Evolutionary conservation across 768 basidiomycete genomes (phyloP).

Genomic region (Boletales sp.): DNA sequence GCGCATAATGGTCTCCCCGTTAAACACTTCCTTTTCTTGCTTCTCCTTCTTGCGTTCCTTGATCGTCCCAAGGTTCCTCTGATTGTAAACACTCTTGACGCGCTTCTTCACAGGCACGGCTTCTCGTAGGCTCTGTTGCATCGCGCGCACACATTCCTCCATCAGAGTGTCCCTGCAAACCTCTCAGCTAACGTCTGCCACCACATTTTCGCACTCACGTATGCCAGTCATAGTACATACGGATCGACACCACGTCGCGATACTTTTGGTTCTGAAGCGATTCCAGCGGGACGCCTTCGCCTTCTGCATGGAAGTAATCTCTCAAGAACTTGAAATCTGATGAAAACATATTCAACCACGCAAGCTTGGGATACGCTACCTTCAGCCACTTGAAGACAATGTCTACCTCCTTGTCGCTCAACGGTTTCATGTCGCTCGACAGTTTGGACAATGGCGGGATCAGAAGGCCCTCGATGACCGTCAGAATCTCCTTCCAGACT

Average conservation of each 20-base stretch:
- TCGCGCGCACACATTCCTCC: slow-evolving; percentile 95
- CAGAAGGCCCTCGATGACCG: slow-evolving; percentile 80
- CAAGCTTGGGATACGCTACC: slow-evolving; percentile 37
- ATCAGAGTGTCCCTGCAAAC: slow-evolving; percentile 67
- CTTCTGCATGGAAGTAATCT: slow-evolving; percentile 93
- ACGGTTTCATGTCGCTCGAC: slow-evolving; percentile 84
- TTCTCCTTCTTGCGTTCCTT: slow-evolving; percentile 88
- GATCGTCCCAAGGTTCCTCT: slow-evolving; percentile 95
- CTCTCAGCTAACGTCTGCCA: slow-evolving; percentile 5
- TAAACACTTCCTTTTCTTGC: slow-evolving; percentile 70
- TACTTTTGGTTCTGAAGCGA: slow-evolving; percentile 92
- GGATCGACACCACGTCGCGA: slow-evolving; percentile 83
- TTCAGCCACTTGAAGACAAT: slow-evolving; percentile 99
- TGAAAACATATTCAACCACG: neutral
- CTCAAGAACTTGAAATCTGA: slow-evolving; percentile 65
- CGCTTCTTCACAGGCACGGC: slow-evolving; percentile 80
- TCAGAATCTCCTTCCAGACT: slow-evolving; percentile 94
- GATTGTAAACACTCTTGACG: slow-evolving; percentile 87
- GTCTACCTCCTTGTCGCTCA: slow-evolving; percentile 95
- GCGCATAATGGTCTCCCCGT: slow-evolving; percentile 88
- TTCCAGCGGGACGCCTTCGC: slow-evolving; percentile 86
- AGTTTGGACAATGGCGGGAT: slow-evolving; percentile 87
- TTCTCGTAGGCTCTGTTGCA: slow-evolving; percentile 80
- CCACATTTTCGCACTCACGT: slow-evolving; percentile 51
- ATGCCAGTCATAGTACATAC: slow-evolving; percentile 95